Evolutionary conservation across 768 basidiomycete species (phyloP).

Genomic region (Pholiota molesta): DNA sequence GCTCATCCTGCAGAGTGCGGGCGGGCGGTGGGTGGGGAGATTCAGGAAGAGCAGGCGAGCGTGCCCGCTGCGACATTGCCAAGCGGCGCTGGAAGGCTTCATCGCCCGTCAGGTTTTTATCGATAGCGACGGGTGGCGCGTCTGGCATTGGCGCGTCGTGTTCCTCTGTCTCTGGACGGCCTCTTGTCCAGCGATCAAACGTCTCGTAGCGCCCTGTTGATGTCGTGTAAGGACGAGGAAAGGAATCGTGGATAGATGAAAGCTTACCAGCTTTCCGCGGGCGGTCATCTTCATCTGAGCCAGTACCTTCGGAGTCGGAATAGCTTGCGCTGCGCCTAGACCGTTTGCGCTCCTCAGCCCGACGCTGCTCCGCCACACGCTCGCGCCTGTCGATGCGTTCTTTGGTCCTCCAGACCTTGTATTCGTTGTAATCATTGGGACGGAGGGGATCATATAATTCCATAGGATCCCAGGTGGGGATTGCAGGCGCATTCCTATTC

Average conservation of each 20-base stretch:
- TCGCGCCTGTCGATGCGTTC: conserved; percentile 77
- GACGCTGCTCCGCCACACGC: conserved; percentile 60
- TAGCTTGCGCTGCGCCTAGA: conserved; percentile 58
- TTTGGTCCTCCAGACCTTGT: conserved; percentile 77
- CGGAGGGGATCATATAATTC: conserved; percentile 82
- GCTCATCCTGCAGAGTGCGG: conserved; percentile 16
- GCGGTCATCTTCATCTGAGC: conserved; percentile 68
- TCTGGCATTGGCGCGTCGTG: conserved; percentile 17
- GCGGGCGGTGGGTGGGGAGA: conserved; percentile 18
- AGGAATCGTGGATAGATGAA: conserved; percentile 5
- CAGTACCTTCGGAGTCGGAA: conserved; percentile 66
- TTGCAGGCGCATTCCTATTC: conserved; percentile 61
- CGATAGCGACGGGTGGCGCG: conserved; percentile 40
- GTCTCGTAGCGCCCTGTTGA: conserved; percentile 49
- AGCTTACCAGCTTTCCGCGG: conserved; percentile 67
- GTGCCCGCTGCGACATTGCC: conserved; percentile 54
- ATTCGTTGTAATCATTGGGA: conserved; percentile 90
- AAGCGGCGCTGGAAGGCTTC: conserved; percentile 78
- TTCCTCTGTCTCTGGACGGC: conserved; percentile 42
- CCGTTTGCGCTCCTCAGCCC: conserved; percentile 60
- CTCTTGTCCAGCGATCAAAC: conserved; percentile 57
- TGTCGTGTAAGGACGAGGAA: conserved; percentile 4
- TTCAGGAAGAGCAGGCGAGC: conserved; percentile 24
- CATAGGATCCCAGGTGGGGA: conserved; percentile 72
- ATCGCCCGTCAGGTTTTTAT: conserved; percentile 65